These are phyloP conservation scores for Neoascochyta sp. DNA, from an alignment of 2,329 filamentous ascomycete genomes.

Conservation along the genomic window DNA sequence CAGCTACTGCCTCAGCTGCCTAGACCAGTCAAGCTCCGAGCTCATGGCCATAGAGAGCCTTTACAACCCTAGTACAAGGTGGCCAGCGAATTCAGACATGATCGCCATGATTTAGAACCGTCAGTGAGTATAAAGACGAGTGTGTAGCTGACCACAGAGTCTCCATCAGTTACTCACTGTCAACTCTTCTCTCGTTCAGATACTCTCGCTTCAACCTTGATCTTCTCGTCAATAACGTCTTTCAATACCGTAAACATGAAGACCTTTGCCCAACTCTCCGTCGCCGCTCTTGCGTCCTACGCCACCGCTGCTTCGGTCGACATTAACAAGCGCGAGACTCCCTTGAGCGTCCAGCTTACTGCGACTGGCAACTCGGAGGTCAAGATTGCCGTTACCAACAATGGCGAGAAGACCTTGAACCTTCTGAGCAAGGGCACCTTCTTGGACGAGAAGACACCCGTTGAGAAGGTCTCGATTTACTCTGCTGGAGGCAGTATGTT, in stretches of 20 bases:
- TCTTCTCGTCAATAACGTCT: slow-evolving; percentile 5
- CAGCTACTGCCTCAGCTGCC: slow-evolving; percentile 16
- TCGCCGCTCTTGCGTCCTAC: slow-evolving; percentile 26
- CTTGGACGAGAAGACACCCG: slow-evolving; percentile 47
- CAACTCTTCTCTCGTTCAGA: slow-evolving; percentile 13
- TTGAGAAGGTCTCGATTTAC: slow-evolving; percentile 54
- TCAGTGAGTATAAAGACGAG: slow-evolving; percentile 21
- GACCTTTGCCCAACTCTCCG: slow-evolving; percentile 21
- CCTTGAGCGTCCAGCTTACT: slow-evolving; percentile 42
- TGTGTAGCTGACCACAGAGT: slow-evolving; percentile 4
- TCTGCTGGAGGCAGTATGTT: slow-evolving; percentile 43
- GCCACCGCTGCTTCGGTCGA: slow-evolving; percentile 27
- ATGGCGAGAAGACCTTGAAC: slow-evolving; percentile 48
- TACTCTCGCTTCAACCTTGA: slow-evolving; percentile 5
- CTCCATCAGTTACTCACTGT: slow-evolving; percentile 19
- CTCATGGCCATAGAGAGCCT: too few species aligned
- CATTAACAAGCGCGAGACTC: slow-evolving; percentile 36
- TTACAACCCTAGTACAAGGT: slow-evolving; percentile 15
- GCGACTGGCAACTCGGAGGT: slow-evolving; percentile 52
- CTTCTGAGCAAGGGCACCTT: slow-evolving; percentile 54
- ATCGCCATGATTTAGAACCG: too few species aligned
- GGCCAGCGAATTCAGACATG: too few species aligned
- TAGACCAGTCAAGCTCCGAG: slow-evolving; percentile 22
- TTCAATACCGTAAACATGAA: slow-evolving; percentile 24
- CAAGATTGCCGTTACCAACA: slow-evolving; percentile 55